Percentiles rank a stretch among this genome's conserved stretches.
These are phyloP conservation scores for Entomortierella chlamydospora DNA, from an alignment of 192 early-diverging fungal genomes.

Conservation along the genomic window DNA sequence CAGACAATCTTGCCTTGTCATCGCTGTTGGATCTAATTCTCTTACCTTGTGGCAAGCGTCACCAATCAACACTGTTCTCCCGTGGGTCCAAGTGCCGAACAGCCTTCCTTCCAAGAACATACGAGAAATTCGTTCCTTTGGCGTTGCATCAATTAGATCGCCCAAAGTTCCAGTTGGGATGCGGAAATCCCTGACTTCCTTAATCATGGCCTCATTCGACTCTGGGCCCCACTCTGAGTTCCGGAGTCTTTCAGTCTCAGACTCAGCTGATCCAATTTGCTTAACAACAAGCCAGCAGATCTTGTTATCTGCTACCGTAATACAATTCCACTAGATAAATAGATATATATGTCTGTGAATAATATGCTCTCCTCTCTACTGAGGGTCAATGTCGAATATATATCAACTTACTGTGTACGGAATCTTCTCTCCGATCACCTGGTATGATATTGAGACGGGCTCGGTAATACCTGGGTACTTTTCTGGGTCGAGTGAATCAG, in stretches of 20 bases:
- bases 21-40: too few relatives aligned
- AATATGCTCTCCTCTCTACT: too few relatives aligned
- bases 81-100: conserved; percentile 5
- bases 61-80: conserved; percentile 1
- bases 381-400: too few relatives aligned
- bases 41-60: conserved; percentile 9
- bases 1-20: too few relatives aligned
- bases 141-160: conserved; percentile 9
- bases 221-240: conserved; percentile 20
- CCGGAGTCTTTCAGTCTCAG: not conserved
- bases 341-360: too few relatives aligned
- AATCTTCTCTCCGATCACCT: not conserved
- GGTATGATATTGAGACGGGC: too few relatives aligned
- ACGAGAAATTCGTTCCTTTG: not conserved
- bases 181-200: not conserved
- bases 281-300: conserved; percentile 1
- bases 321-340: not conserved
- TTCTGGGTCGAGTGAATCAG: conserved; percentile 1
- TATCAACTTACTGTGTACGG: not conserved
- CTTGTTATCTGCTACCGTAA: not conserved
- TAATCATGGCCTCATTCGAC: conserved; percentile 1
- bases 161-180: conserved; percentile 9
- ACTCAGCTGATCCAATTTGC: not conserved
- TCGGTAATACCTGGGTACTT: too few relatives aligned
- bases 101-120: conserved; percentile 11